A percentile compares a stretch with the other conserved stretches of the same genome.
Conservation (phyloP, 176 grass and related monocot genomes). For the Aegilops umbellulata region DNA sequence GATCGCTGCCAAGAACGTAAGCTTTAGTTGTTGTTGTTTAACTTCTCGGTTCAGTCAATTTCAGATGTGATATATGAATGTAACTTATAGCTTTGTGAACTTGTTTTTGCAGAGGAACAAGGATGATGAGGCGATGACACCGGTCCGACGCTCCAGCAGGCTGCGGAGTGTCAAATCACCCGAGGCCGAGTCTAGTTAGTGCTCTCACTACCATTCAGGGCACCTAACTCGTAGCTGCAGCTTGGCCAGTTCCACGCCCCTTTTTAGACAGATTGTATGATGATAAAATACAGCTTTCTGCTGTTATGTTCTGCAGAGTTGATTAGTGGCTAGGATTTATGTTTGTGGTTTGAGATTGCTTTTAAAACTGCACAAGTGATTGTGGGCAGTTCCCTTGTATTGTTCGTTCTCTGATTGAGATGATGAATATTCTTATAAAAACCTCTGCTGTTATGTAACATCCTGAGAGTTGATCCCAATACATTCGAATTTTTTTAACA, state of each 20-base stretch:
- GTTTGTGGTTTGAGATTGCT: background rate
- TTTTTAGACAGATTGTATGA: background rate
- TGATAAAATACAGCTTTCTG: slow-evolving; percentile 47
- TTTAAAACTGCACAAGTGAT: background rate
- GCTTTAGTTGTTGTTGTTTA: background rate
- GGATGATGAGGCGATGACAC: slow-evolving; percentile 80
- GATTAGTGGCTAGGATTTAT: slow-evolving; percentile 6
- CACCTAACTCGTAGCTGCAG: slow-evolving; percentile 27
- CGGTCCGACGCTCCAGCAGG: slow-evolving; percentile 81
- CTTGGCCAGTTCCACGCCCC: background rate
- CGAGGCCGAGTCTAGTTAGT: slow-evolving; percentile 17
- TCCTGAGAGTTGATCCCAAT: background rate
- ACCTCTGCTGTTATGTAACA: background rate
- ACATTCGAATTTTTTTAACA: background rate
- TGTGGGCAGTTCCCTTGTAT: slow-evolving; percentile 6
- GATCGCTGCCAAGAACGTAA: slow-evolving; percentile 76
- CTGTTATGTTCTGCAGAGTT: slow-evolving; percentile 25
- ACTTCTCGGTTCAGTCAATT: background rate
- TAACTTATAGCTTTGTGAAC: background rate
- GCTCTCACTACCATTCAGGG: slow-evolving; percentile 17
- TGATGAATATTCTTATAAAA: background rate
- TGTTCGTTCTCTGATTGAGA: slow-evolving; percentile 1
- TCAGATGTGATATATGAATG: background rate
- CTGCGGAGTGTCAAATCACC: slow-evolving; percentile 54
- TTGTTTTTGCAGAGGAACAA: slow-evolving; percentile 40